Evolutionary conservation across 352 stramenopile species (phyloP), one percentile per base, ranked within the genome.

Genomic region (Phytophthora chlamydospora): DNA sequence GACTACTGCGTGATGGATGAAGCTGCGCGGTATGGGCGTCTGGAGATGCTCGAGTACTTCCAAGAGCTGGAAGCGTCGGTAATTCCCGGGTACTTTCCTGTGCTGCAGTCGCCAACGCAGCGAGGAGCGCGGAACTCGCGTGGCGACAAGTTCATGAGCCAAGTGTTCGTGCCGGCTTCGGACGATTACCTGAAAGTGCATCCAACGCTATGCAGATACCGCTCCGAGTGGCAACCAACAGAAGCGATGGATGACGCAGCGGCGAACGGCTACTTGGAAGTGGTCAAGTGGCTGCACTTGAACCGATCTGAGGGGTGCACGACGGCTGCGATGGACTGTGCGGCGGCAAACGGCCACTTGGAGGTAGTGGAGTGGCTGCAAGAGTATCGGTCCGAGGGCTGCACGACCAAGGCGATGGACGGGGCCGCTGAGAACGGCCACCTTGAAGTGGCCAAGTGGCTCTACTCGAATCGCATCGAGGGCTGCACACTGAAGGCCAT

Each of bases 1-100:
- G 32, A 60, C 24, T 66, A 66, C 41, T 66, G 57, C 12, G 47
- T 60, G 16, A 41, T 66, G 32, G 57, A 66, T 34, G 57, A 66
- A 59, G 48, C 57, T 9, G 57, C 57, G 6, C 45, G 48, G 27
- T 60, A 60, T 27, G 57, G 57, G 5, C 57, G 40, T 6, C 52
- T 66, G 40, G 48, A 66, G 9, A 66, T 66, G 39, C 24, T 66
- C 6, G 14, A 66, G 21, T 66, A 60, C 17, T 53, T 66, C 27
- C 32, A 66, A 60, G 33, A 6, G 6, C 42, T 43, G 27, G 24
- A 60, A 13, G 14, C n/a, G 3, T 48, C 14, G 19, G 24, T 13
- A 4, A 32, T 59, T 16, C 24, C 40, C 8, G 57, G 39, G 12
- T 54, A 58, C 33, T 52, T 34, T 5, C 46, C 38, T 31, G 33